These are phyloP conservation scores for Plasmodium fragile DNA, from an alignment of 169 alveolate genomes.

Conservation along the genomic window DNA sequence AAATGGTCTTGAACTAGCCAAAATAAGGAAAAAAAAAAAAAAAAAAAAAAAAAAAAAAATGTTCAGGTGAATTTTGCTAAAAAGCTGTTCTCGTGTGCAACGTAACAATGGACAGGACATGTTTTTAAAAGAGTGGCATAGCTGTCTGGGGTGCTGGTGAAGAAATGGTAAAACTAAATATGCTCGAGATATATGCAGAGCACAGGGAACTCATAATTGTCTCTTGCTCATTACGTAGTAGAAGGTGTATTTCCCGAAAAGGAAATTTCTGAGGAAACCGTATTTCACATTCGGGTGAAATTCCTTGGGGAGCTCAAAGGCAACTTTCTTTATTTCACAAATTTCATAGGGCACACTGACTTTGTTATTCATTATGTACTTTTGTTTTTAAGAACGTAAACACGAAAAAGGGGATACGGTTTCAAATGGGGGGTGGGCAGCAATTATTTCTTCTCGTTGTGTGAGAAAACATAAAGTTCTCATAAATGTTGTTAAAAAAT, in stretches of 20 bases:
- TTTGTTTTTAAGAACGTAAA: constrained; percentile 5
- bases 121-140: not conserved
- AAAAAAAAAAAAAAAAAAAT: constrained; percentile 29
- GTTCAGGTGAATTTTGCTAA: constrained; percentile 12
- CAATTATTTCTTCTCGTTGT: not conserved
- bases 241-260: constrained; percentile 48
- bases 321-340: constrained; percentile 24
- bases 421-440: not conserved
- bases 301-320: constrained; percentile 69
- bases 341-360: constrained; percentile 46
- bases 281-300: constrained; percentile 75
- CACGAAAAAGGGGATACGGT: not conserved
- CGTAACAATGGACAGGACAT: not conserved
- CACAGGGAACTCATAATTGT: not conserved
- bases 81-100: not conserved
- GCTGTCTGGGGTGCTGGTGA: not conserved
- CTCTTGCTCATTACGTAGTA: constrained; percentile 49
- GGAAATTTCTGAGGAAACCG: constrained; percentile 65
- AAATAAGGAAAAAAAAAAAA: constrained; percentile 17
- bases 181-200: not conserved
- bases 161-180: not conserved
- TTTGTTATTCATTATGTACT: constrained; percentile 50
- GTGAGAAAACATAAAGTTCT: not conserved
- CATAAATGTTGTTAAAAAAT: constrained; percentile 28
- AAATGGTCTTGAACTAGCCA: constrained; percentile 49